phyloP scores from a whole-genome alignment of 2,329 filamentous ascomycete genomes.

The Aureobasidium vineae region DNA sequence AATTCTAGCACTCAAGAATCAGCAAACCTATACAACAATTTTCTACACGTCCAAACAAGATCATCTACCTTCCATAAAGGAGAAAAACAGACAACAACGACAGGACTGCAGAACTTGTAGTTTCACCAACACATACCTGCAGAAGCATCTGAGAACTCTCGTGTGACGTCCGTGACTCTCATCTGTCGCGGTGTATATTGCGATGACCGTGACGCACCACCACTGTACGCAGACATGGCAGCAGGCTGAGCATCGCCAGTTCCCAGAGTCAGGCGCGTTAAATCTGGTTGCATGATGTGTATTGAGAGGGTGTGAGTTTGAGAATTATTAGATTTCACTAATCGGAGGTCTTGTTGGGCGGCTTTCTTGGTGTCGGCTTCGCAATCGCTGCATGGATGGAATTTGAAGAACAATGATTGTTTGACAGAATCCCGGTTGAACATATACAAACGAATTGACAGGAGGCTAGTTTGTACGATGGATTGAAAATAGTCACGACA shows the following conservation, averaged over 20 bases:
- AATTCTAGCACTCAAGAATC: constrained; percentile 46
- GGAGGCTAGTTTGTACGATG: rapidly evolving
- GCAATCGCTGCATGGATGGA: neutral
- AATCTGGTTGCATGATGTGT: constrained; percentile 18
- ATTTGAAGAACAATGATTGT: neutral
- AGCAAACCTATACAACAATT: neutral
- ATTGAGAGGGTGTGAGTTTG: too few species aligned
- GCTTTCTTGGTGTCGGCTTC: neutral
- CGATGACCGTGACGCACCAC: neutral
- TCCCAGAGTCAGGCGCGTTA: constrained; percentile 15
- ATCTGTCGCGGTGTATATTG: constrained; percentile 10
- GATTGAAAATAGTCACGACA: neutral
- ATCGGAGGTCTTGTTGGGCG: constrained; percentile 11
- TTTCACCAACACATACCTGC: constrained; percentile 28
- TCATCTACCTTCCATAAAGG: neutral
- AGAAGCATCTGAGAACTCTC: constrained; percentile 38
- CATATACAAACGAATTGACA: neutral
- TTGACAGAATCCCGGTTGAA: neutral
- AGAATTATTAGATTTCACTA: neutral
- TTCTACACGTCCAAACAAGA: neutral
- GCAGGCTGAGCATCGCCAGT: neutral
- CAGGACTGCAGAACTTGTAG: too few species aligned
- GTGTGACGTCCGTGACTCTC: constrained; percentile 38
- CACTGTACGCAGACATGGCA: neutral
- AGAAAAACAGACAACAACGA: neutral